Percentiles rank a stretch among this genome's conserved stretches.
Conservation (phyloP, 2,329 filamentous ascomycete genomes). For the Cladosporium cucumerinum region DNA sequence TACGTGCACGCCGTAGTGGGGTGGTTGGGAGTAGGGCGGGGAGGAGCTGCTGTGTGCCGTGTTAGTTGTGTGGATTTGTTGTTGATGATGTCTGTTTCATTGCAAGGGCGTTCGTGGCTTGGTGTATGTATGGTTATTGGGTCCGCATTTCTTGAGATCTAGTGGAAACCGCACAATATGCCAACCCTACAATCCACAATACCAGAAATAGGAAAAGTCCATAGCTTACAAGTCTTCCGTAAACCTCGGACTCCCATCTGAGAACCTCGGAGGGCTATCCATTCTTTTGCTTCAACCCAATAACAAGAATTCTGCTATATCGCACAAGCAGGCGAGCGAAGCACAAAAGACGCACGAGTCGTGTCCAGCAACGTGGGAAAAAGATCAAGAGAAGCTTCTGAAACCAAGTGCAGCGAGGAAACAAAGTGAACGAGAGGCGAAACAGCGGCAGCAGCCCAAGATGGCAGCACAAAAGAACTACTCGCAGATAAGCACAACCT, state of each 20-base stretch:
- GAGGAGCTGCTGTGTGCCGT: slow-evolving; percentile 20
- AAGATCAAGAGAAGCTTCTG: background rate
- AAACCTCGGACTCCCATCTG: slow-evolving; percentile 25
- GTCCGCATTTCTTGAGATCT: background rate
- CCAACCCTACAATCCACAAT: background rate
- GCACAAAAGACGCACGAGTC: background rate
- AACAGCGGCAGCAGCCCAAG: background rate
- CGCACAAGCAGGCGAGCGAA: background rate
- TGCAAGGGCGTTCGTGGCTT: background rate
- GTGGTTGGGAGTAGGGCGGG: slow-evolving; percentile 28
- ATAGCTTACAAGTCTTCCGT: slow-evolving; percentile 29
- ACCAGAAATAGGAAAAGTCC: background rate
- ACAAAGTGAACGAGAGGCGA: background rate
- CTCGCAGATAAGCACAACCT: background rate
- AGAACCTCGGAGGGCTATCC: slow-evolving; percentile 23
- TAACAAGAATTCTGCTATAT: background rate
- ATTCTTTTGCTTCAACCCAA: background rate
- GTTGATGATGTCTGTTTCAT: background rate
- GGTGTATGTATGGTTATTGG: background rate
- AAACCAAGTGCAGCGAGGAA: background rate
- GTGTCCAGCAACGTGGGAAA: background rate
- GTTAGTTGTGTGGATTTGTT: slow-evolving; percentile 1
- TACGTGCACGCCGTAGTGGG: slow-evolving; percentile 19
- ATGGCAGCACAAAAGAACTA: background rate
- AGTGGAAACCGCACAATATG: background rate